phyloP scores from a whole-genome alignment of 2,329 filamentous ascomycete genomes.

The Immersiporthe knoxdaviesiana region DNA sequence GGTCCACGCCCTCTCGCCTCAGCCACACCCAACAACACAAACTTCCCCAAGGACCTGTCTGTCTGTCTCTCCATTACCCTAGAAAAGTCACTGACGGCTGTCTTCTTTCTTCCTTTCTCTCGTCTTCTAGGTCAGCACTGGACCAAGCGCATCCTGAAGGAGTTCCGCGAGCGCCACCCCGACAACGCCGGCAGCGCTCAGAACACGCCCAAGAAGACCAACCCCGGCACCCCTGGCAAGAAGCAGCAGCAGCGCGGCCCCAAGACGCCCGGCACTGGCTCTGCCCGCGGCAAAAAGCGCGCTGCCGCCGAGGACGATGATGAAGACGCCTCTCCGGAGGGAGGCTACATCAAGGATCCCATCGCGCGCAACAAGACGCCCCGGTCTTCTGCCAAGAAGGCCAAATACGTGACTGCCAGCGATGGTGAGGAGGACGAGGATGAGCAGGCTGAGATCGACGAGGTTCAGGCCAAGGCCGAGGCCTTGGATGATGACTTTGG shows the following conservation, averaged over 20 bases:
- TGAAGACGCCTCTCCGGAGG: constrained; percentile 25
- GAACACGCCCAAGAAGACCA: constrained; percentile 15
- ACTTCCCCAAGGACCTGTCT: not conserved
- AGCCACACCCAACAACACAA: not conserved
- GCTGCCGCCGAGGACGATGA: constrained; percentile 4
- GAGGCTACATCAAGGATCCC: constrained; percentile 3
- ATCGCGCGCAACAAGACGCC: constrained; percentile 29
- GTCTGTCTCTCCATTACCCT: not conserved
- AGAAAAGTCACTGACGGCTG: not conserved
- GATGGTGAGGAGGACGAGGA: constrained; percentile 23
- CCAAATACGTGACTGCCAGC: constrained; percentile 11
- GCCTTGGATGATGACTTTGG: constrained; percentile 29
- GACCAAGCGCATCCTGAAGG: constrained; percentile 24
- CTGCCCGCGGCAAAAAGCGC: constrained; percentile 23
- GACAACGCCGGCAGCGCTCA: constrained; percentile 5
- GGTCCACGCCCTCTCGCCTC: not conserved
- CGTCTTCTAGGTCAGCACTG: constrained; percentile 24
- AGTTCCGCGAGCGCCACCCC: constrained; percentile 25
- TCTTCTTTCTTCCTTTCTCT: not conserved
- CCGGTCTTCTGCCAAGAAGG: constrained; percentile 26
- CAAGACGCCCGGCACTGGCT: constrained; percentile 8
- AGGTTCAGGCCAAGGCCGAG: constrained; percentile 9
- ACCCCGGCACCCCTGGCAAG: constrained; percentile 20
- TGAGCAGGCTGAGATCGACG: constrained; percentile 2
- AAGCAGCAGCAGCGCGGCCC: not conserved